These are phyloP conservation scores for Xanthoconium separans DNA, from an alignment of 1,284 basidiomycete genomes.

Conservation along the genomic window DNA sequence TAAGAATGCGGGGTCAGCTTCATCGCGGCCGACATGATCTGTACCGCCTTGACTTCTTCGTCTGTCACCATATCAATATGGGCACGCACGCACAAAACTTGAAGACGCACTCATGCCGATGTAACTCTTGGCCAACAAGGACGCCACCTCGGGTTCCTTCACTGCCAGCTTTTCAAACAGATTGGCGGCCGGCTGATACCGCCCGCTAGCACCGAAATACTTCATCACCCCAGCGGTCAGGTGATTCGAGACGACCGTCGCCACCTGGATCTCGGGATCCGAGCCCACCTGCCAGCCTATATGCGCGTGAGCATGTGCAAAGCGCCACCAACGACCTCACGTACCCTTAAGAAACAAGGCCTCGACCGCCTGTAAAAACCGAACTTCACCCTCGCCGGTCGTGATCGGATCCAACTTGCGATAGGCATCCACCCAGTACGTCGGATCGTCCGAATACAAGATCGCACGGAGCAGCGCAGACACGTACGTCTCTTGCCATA, in stretches of 20 bases:
- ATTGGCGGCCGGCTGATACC: slow-evolving; percentile 89
- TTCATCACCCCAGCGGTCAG: slow-evolving; percentile 94
- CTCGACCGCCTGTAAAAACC: slow-evolving; percentile 91
- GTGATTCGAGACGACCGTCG: slow-evolving; percentile 96
- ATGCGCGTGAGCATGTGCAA: neutral
- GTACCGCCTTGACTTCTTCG: slow-evolving; percentile 97
- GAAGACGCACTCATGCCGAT: slow-evolving; percentile 90
- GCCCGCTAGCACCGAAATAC: slow-evolving; percentile 92
- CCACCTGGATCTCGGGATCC: slow-evolving; percentile 98
- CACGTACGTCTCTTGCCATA: slow-evolving; percentile 98
- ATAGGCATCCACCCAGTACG: slow-evolving; percentile 90
- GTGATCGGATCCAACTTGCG: slow-evolving; percentile 96
- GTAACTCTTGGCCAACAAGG: slow-evolving; percentile 87
- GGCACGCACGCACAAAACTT: neutral
- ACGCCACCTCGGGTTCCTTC: slow-evolving; percentile 88
- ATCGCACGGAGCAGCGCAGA: slow-evolving; percentile 91
- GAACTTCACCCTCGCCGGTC: too few species aligned
- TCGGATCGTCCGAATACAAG: slow-evolving; percentile 93
- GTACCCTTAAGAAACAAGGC: slow-evolving; percentile 86
- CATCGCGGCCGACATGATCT: slow-evolving; percentile 88
- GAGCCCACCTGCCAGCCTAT: slow-evolving; percentile 97
- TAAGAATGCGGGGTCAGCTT: slow-evolving; percentile 89
- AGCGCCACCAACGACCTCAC: slow-evolving; percentile 8
- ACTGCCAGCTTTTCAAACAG: slow-evolving; percentile 90
- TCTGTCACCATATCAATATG: slow-evolving; percentile 47